Evolutionary conservation across 2,329 filamentous ascomycete species (phyloP), one percentile per base, ranked within the genome.

Genomic region (Pseudogymnoascus sp.): DNA sequence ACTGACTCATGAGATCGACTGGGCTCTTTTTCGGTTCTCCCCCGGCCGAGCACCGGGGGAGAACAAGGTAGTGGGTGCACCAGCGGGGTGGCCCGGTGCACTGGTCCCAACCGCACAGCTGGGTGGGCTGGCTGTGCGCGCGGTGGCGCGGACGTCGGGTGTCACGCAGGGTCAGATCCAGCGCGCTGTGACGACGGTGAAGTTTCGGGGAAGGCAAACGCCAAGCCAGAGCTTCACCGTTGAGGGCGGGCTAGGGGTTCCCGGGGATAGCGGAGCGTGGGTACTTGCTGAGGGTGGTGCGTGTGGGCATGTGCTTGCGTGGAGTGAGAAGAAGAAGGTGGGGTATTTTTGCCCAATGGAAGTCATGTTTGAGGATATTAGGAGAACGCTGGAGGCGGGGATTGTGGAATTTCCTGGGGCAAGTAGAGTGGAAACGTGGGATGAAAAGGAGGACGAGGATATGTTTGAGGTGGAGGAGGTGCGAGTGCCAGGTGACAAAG

Each of bases 261-360:
- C 92, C 2, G 93, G 93, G 16, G 93, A 97, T 72, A 93, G 88
- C 6, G 93, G 93, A 3, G 93, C 93, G 0, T 97, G 93, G 93
- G 84, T 97, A 3, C 85, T 97, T 14, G 89, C 93, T 67, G 80
- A 86, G n/a, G 91, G 91, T 1, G 83, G 86, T 37, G 84, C 97
- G 2, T 94, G 90, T 67, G 93, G 93, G 0, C 93, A 97, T 68
- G 90, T 97, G 0, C 79, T 97, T 11, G 93, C 93, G 0, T 96
- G 89, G 86, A 93, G 88, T 67, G 83, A 86, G 64, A 84, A 86
- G 64, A 93, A 89, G 70, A 84, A 84, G 41, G 86, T 91, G 4
- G 91, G 91, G 0, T 97, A 96, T 72, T 94, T 97, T 64, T 94
- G 91, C 64, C 93, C 93, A 0, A 97, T 97, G 93, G 90, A 97